Base-by-base conservation (phyloP, 1,284 basidiomycete genomes). In the Cutaneotrichosporon sp. region DNA sequence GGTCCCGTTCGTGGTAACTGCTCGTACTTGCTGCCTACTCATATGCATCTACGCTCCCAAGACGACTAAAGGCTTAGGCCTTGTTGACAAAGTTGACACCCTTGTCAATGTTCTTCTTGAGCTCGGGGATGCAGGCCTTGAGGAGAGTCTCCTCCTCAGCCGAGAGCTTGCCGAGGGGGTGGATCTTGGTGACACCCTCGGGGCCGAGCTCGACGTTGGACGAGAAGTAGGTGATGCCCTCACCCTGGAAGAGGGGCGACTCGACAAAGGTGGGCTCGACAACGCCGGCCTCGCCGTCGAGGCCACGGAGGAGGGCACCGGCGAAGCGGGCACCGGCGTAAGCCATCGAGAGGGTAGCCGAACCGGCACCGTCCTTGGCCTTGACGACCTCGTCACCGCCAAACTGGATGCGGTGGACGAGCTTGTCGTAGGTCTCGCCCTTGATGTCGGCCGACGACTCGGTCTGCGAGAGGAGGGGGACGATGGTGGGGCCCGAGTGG, bases 61-160 rank as follows among this genome's bases (percentile, higher is more conserved):
- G 8, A 52, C 22, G 51, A 4, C 33, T 34, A 36, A 34, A 20
- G 13, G 33, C 33, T 52, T 58, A 52, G 25, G 25, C 2, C 49
- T 42, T 31, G 49, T 46, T 43, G 74, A 87, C 89, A 73, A 95
- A 94, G 63, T 86, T 84, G 81, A 86, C 87, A 81, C 92, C 93
- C 87, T 94, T 95, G 81, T 91, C 87, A 75, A 97, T 95, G 87
- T 97, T 97, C 87, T 92, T 94, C 87, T 91, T 90, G 74, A 95
- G 86, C 78, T 95, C 92, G 67, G 92, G 92, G 76, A 95, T 79
- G 84, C 89, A 92, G 54, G 89, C 92, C 50, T 87, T 89, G 74
- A 97, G 83, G 65, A 95, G 86, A 79, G 89, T 87, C 85, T 95
- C 80, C 83, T 97, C 94, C 77, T 89, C 85, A 50, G 87, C 82